Percentiles rank a stretch among this genome's conserved stretches.
phyloP scores from a whole-genome alignment of 2,329 filamentous ascomycete species.

The Canariomyces notabilis region DNA sequence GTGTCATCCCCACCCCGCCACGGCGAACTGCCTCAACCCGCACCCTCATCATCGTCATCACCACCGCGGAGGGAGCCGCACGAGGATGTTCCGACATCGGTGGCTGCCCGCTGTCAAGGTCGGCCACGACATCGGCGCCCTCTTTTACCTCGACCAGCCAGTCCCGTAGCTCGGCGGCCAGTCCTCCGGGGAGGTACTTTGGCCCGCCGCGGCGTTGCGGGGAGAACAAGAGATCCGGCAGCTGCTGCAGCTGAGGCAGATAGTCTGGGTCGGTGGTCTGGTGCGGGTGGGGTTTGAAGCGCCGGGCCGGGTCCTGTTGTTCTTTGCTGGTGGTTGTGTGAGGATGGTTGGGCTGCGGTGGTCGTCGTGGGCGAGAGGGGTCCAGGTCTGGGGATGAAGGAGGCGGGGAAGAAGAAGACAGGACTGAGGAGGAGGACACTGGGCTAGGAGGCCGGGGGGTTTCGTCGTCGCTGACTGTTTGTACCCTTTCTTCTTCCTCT shows the following conservation, averaged over 20 bases:
- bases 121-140: constrained; percentile 18
- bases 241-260: constrained; percentile 19
- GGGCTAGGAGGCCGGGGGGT: no score
- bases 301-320: constrained; percentile 13
- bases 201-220: constrained; percentile 30
- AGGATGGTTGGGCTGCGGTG: not conserved
- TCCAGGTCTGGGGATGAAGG: not conserved
- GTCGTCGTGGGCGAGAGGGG: not conserved
- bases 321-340: not conserved
- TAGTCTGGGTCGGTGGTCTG: not conserved
- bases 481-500: not conserved
- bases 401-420: constrained; percentile 1
- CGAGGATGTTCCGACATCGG: constrained; percentile 1
- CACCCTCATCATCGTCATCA: constrained; percentile 7
- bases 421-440: no score
- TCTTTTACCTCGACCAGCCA: constrained; percentile 42
- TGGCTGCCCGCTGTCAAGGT: constrained; percentile 18
- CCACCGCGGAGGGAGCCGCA: not conserved
- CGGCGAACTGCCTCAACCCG: constrained; percentile 19
- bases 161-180: constrained; percentile 39
- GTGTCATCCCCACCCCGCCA: constrained; percentile 24
- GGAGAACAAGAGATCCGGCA: constrained; percentile 38
- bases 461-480: not conserved
- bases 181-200: constrained; percentile 36
- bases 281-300: constrained; percentile 35